A percentile compares a stretch with the other conserved stretches of the same genome.
Conservation (phyloP, 2,329 filamentous ascomycete genomes). For the Alternaria sp. region DNA sequence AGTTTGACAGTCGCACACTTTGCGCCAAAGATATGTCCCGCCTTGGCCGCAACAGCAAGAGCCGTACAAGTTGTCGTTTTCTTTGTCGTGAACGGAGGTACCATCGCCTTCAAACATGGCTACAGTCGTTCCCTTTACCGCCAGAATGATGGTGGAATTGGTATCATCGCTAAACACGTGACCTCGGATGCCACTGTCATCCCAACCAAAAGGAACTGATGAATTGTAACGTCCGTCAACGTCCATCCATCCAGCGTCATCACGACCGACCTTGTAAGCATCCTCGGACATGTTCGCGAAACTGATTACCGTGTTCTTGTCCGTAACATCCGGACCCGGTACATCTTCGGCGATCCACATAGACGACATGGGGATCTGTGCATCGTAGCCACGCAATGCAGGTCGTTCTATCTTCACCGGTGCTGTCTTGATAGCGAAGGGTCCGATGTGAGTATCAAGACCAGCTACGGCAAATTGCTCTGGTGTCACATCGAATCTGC, state of each 20-base stretch:
- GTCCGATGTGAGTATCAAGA: conserved; percentile 36
- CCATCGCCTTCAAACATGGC: conserved; percentile 50
- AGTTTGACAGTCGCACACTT: conserved; percentile 48
- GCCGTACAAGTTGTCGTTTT: conserved; percentile 50
- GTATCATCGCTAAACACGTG: conserved; percentile 48
- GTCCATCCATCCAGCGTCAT: conserved; percentile 48
- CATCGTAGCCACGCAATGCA: conserved; percentile 25
- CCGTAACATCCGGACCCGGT: conserved; percentile 42
- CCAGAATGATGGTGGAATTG: conserved; percentile 45
- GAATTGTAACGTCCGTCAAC: conserved; percentile 43
- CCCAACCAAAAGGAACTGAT: conserved; percentile 48
- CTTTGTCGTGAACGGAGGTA: conserved; percentile 48
- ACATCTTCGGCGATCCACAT: conserved; percentile 43
- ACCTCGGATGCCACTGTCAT: conserved; percentile 48
- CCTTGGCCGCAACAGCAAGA: conserved; percentile 50
- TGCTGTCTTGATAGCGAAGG: conserved; percentile 42
- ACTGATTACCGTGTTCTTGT: conserved; percentile 46
- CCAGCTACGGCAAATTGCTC: conserved; percentile 34
- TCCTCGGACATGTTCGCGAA: conserved; percentile 51
- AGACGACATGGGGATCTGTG: conserved; percentile 40
- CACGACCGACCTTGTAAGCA: conserved; percentile 45
- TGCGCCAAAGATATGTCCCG: conserved; percentile 47
- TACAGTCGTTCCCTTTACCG: conserved; percentile 48
- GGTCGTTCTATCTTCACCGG: conserved; percentile 44
- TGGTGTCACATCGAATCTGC: conserved; percentile 43